A percentile compares a stretch with the other conserved stretches of the same genome.
Evolutionary conservation across 441 rosid species (phyloP).

Genomic region (Adansonia rubrostipa): DNA sequence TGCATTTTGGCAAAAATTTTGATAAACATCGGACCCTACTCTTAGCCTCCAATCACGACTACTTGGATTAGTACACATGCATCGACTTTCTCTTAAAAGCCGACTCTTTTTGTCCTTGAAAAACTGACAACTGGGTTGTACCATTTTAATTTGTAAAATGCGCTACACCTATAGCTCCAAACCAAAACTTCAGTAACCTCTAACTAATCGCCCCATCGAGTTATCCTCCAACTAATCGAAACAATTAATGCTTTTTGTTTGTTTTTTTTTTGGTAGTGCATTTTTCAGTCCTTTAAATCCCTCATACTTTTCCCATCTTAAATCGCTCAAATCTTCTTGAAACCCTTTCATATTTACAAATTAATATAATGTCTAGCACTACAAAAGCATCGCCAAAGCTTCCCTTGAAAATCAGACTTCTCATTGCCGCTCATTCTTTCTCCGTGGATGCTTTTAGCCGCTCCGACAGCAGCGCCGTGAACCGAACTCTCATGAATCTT

Average conservation of each 20-base stretch:
- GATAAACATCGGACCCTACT: too few relatives aligned
- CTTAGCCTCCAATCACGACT: too few relatives aligned
- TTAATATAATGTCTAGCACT: not conserved
- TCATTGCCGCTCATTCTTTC: not conserved
- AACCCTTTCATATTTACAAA: not conserved
- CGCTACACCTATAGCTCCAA: too few relatives aligned
- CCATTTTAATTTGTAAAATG: too few relatives aligned
- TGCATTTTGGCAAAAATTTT: too few relatives aligned
- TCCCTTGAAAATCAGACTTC: constrained; percentile 16
- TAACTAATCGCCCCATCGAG: too few relatives aligned
- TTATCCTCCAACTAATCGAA: too few relatives aligned
- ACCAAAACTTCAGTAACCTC: too few relatives aligned
- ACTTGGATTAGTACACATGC: too few relatives aligned
- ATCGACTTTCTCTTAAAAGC: too few relatives aligned
- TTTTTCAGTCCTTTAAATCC: not conserved
- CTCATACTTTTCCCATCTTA: not conserved
- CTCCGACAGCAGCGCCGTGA: not conserved
- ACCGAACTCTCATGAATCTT: constrained; percentile 21
- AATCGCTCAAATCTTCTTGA: not conserved
- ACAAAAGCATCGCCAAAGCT: not conserved
- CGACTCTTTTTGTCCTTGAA: too few relatives aligned
- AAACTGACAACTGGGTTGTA: too few relatives aligned
- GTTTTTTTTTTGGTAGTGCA: not conserved
- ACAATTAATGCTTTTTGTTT: not conserved
- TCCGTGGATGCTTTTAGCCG: not conserved